Percentiles rank a stretch among this genome's conserved stretches.
Evolutionary conservation across 2,329 filamentous ascomycete genomes (phyloP).

Genomic region (Volutella citrinella): DNA sequence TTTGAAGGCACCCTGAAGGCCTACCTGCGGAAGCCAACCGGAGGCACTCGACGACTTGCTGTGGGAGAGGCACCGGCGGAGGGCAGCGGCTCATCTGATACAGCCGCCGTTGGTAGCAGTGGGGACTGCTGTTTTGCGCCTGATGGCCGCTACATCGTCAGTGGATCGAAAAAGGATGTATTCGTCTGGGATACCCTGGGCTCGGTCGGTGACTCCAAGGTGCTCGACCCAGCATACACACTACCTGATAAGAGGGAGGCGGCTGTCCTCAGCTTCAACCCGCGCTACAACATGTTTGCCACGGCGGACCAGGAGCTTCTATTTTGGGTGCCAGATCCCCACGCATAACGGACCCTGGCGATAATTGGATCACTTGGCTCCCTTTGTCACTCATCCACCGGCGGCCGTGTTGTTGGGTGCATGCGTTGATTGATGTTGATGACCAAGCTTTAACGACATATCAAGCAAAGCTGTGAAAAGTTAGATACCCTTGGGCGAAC

Average conservation of each 20-base stretch:
- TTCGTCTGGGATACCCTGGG: slow-evolving; percentile 81
- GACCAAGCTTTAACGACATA: neutral
- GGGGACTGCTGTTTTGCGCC: slow-evolving; percentile 87
- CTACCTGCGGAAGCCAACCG: slow-evolving; percentile 61
- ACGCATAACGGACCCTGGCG: slow-evolving; percentile 35
- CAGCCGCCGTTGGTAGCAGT: slow-evolving; percentile 49
- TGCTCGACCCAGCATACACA: slow-evolving; percentile 61
- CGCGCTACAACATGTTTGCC: slow-evolving; percentile 86
- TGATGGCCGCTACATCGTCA: slow-evolving; percentile 84
- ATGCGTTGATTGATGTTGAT: slow-evolving; percentile 1
- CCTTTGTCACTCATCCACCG: no score
- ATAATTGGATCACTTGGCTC: neutral
- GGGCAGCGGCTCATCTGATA: slow-evolving; percentile 35
- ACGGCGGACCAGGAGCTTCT: slow-evolving; percentile 82
- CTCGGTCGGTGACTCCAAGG: slow-evolving; percentile 51
- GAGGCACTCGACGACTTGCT: slow-evolving; percentile 49
- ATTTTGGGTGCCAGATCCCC: slow-evolving; percentile 73
- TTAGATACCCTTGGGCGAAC: slow-evolving; percentile 9
- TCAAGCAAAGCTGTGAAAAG: neutral
- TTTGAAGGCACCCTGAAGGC: slow-evolving; percentile 80
- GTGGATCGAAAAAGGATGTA: slow-evolving; percentile 72
- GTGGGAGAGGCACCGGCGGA: slow-evolving; percentile 46
- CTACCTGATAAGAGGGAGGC: slow-evolving; percentile 66
- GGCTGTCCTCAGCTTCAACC: slow-evolving; percentile 82
- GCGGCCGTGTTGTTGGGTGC: neutral